Conservation (phyloP, 2,329 filamentous ascomycete species). For the Calonectria hongkongensis region DNA sequence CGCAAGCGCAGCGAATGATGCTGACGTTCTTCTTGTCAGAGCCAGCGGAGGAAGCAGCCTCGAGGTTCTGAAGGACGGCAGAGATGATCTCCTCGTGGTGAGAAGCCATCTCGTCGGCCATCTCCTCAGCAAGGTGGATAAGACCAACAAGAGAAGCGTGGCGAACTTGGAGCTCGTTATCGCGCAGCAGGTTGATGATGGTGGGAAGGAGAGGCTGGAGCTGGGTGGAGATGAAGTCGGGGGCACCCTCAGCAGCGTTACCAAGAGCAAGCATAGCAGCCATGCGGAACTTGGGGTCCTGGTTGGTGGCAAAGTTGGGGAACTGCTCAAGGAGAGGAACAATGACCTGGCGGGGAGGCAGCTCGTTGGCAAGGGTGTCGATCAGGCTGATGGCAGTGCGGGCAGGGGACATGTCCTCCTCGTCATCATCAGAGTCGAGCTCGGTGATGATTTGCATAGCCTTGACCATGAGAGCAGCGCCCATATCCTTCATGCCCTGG, state of each 20-base stretch:
- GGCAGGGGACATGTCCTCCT: constrained; percentile 88
- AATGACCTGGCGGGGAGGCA: constrained; percentile 95
- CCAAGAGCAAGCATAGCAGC: constrained; percentile 94
- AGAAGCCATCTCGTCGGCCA: constrained; percentile 90
- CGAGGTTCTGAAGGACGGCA: constrained; percentile 90
- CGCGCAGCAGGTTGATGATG: constrained; percentile 88
- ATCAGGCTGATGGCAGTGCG: constrained; percentile 90
- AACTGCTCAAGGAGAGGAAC: constrained; percentile 93
- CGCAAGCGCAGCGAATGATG: constrained; percentile 92
- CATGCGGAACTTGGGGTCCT: constrained; percentile 86
- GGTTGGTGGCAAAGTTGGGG: constrained; percentile 84
- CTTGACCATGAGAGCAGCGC: constrained; percentile 90
- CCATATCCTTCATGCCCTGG: constrained; percentile 89
- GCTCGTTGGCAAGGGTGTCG: constrained; percentile 89
- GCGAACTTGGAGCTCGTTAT: constrained; percentile 88
- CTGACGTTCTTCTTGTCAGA: constrained; percentile 85
- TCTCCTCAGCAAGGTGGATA: constrained; percentile 92
- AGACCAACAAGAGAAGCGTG: constrained; percentile 91
- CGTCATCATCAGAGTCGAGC: constrained; percentile 84
- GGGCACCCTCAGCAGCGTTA: constrained; percentile 96
- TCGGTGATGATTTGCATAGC: constrained; percentile 93
- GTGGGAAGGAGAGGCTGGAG: constrained; percentile 89
- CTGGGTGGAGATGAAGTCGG: constrained; percentile 97
- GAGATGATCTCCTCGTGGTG: constrained; percentile 91
- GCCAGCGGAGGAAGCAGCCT: constrained; percentile 82